Conservation (phyloP, 495 filamentous ascomycete genomes). For the Trichoderma orchidacearum region DNA sequence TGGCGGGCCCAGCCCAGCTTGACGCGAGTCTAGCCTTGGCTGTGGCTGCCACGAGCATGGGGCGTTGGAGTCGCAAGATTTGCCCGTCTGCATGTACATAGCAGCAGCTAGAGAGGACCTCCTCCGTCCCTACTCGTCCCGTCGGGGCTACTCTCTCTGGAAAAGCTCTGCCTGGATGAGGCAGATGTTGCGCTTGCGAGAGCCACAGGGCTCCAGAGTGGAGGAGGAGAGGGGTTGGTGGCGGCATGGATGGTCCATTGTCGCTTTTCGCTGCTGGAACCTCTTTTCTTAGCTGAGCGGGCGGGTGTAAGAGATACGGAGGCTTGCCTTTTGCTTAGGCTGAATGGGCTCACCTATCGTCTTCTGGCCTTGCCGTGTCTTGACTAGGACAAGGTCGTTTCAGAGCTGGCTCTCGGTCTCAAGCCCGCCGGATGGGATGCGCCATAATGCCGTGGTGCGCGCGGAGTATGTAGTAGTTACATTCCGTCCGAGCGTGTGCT, state of each 20-base stretch:
- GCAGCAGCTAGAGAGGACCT: not conserved
- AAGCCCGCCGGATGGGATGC: not conserved
- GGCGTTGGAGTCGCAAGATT: not conserved
- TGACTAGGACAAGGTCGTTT: not conserved
- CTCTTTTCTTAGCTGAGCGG: not conserved
- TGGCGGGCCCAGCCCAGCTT: not conserved
- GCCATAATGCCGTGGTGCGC: not conserved
- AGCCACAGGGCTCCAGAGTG: not conserved
- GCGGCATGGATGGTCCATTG: not conserved
- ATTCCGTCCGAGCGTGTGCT: not conserved
- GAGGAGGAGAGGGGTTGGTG: not conserved
- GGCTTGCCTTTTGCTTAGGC: not conserved
- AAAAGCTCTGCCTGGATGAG: not conserved
- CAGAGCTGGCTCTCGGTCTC: not conserved
- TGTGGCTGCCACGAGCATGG: constrained; percentile 1
- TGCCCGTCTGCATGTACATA: not conserved
- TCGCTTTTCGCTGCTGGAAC: not conserved
- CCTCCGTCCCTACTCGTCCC: not conserved
- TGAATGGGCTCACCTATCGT: not conserved
- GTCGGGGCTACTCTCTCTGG: not conserved
- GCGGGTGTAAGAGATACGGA: not conserved
- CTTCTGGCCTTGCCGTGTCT: not conserved
- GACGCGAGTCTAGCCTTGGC: not conserved
- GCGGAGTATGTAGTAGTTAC: not conserved
- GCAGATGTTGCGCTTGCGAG: not conserved